Percentiles rank a stretch among this genome's conserved stretches.
These are phyloP conservation scores for Penicillium brevicompactum DNA, from an alignment of 2,329 filamentous ascomycete species.

Conservation along the genomic window DNA sequence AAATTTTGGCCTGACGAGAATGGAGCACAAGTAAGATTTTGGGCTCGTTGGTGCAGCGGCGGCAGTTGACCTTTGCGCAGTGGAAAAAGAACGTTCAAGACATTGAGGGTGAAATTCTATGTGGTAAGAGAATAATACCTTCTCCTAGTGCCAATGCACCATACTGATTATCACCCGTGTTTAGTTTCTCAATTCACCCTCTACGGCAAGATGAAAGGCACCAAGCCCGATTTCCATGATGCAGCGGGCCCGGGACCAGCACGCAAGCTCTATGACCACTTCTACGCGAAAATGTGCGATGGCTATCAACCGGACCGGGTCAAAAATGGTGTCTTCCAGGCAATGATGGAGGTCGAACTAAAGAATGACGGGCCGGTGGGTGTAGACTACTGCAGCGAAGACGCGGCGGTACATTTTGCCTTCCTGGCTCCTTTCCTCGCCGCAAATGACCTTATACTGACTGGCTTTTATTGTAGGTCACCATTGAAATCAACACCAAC, in stretches of 20 bases:
- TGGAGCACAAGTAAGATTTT: constrained; percentile 60
- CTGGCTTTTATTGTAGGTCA: constrained; percentile 36
- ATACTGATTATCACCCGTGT: not conserved
- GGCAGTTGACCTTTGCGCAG: constrained; percentile 46
- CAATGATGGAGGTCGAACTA: constrained; percentile 96
- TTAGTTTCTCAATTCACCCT: constrained; percentile 96
- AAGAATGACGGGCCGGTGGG: constrained; percentile 81
- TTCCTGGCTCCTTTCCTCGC: constrained; percentile 27
- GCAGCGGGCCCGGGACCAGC: constrained; percentile 79
- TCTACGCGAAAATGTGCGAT: constrained; percentile 73
- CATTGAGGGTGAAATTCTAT: constrained; percentile 89
- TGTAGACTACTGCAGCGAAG: constrained; percentile 60
- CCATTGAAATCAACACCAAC: constrained; percentile 51
- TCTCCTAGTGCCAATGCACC: not conserved
- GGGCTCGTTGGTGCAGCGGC: not conserved
- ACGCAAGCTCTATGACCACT: constrained; percentile 78
- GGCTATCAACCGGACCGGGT: constrained; percentile 74
- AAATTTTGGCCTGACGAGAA: constrained; percentile 86
- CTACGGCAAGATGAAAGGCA: constrained; percentile 88
- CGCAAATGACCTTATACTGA: constrained; percentile 9
- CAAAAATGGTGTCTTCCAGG: constrained; percentile 95
- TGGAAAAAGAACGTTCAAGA: constrained; percentile 92
- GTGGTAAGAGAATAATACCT: constrained; percentile 62
- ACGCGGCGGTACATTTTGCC: constrained; percentile 56
- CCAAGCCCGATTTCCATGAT: constrained; percentile 91